Evolutionary conservation across 2,329 filamentous ascomycete genomes (phyloP).

Genomic region (Diaporthe sp.): DNA sequence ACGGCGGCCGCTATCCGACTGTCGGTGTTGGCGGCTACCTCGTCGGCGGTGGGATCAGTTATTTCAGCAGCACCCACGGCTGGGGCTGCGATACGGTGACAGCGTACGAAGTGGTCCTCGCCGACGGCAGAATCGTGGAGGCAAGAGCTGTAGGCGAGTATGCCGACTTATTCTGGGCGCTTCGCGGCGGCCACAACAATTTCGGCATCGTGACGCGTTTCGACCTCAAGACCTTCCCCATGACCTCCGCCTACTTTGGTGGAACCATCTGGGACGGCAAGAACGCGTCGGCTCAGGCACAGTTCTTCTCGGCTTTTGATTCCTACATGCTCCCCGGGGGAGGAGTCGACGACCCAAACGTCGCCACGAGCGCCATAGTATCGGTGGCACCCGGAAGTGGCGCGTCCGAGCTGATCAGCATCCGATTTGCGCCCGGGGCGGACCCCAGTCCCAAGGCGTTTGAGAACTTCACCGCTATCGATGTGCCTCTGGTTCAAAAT

Average conservation of each 20-base stretch:
- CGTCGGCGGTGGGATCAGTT: constrained; percentile 46
- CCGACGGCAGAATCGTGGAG: constrained; percentile 42
- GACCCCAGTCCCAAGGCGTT: too few species aligned
- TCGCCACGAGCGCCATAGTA: constrained; percentile 40
- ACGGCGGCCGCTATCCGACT: constrained; percentile 44
- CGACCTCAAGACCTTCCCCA: constrained; percentile 48
- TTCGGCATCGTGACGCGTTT: constrained; percentile 56
- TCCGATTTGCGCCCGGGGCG: too few species aligned
- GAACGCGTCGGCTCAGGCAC: background rate
- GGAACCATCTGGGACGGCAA: constrained; percentile 4
- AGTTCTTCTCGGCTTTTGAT: constrained; percentile 39
- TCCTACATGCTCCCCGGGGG: constrained; percentile 43
- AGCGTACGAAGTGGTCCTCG: constrained; percentile 58
- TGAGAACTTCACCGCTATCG: too few species aligned
- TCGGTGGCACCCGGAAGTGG: constrained; percentile 39
- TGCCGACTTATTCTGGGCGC: constrained; percentile 58
- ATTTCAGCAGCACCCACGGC: constrained; percentile 47
- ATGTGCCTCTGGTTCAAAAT: too few species aligned
- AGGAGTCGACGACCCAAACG: constrained; percentile 43
- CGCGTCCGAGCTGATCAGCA: background rate
- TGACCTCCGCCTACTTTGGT: constrained; percentile 38
- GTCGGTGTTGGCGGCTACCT: constrained; percentile 48
- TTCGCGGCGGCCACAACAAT: constrained; percentile 61
- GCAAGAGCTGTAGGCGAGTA: constrained; percentile 50
- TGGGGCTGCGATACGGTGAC: constrained; percentile 56